Conservation (phyloP, 2,329 filamentous ascomycete genomes). For the Phyllosticta citrichinensis region DNA sequence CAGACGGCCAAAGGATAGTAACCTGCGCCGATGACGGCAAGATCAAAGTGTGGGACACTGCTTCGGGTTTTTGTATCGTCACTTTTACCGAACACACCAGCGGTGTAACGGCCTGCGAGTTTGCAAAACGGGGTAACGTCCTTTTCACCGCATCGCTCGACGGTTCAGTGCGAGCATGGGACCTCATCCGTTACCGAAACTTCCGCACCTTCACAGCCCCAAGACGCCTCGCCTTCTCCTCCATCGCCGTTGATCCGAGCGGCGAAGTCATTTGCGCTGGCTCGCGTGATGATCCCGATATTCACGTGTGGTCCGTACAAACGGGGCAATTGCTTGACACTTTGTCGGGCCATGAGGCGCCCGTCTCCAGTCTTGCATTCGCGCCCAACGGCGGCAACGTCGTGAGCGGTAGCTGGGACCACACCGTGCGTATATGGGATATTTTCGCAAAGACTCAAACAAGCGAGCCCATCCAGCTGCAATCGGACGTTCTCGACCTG, state of each 20-base stretch:
- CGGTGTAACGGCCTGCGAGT: conserved; percentile 88
- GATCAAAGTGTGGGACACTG: conserved; percentile 96
- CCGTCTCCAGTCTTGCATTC: conserved; percentile 80
- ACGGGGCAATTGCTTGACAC: conserved; percentile 90
- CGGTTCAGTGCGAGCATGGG: conserved; percentile 90
- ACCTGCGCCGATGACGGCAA: conserved; percentile 95
- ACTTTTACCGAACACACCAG: conserved; percentile 97
- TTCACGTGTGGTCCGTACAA: conserved; percentile 97
- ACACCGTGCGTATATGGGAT: conserved; percentile 90
- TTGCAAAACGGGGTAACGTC: conserved; percentile 89
- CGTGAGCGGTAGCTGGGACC: conserved; percentile 92
- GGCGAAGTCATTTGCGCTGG: conserved; percentile 94
- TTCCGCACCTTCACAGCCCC: conserved; percentile 96
- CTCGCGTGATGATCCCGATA: conserved; percentile 90
- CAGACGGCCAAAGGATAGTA: conserved; percentile 84
- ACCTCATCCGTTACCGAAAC: conserved; percentile 89
- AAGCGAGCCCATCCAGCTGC: conserved; percentile 83
- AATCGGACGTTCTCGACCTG: conserved; percentile 81
- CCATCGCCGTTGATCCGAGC: conserved; percentile 90
- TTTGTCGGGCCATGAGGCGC: conserved; percentile 85
- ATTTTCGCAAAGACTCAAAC: conserved; percentile 92
- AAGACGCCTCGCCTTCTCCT: conserved; percentile 82
- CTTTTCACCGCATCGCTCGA: conserved; percentile 92
- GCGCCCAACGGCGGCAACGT: conserved; percentile 75
- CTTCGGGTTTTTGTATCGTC: conserved; percentile 93